phyloP scores from a whole-genome alignment of 192 early-diverging fungal species.

The Chytriomyces hyalinus region DNA sequence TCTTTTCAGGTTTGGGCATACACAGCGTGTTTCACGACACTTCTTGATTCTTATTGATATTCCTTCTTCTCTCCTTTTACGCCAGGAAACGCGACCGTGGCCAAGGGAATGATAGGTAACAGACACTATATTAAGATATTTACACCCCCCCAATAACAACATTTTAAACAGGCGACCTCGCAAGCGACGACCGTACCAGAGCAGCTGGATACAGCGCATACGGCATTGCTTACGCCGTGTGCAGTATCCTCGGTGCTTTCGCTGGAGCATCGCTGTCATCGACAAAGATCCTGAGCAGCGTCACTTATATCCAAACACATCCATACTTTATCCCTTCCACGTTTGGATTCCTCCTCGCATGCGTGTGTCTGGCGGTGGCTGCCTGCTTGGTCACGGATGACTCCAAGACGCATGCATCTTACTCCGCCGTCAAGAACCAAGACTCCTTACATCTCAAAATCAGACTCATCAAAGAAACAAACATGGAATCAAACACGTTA shows the following conservation, averaged over 20 bases:
- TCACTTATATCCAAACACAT: neutral
- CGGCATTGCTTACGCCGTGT: constrained; percentile 40
- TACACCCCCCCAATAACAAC: no score
- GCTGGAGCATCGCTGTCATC: constrained; percentile 41
- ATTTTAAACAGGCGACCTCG: constrained; percentile 26
- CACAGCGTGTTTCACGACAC: no score
- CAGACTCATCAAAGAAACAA: no score
- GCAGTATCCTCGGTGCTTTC: constrained; percentile 40
- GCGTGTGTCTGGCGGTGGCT: constrained; percentile 18
- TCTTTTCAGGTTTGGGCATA: constrained; percentile 27
- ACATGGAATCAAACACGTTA: no score
- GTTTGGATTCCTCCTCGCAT: constrained; percentile 39
- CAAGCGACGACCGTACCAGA: constrained; percentile 33
- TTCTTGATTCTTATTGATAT: no score
- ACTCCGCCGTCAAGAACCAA: neutral
- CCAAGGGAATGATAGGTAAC: constrained; percentile 44
- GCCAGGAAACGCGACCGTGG: constrained; percentile 32
- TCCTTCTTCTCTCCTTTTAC: no score
- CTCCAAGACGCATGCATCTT: neutral
- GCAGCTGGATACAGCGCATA: constrained; percentile 46
- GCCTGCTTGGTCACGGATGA: constrained; percentile 3
- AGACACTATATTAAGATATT: no score
- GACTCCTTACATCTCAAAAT: neutral
- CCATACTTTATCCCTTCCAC: constrained; percentile 47
- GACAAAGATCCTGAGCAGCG: constrained; percentile 16